These are phyloP conservation scores for Chrysosporium keratinophilum DNA, from an alignment of 2,329 filamentous ascomycete genomes.

Conservation along the genomic window DNA sequence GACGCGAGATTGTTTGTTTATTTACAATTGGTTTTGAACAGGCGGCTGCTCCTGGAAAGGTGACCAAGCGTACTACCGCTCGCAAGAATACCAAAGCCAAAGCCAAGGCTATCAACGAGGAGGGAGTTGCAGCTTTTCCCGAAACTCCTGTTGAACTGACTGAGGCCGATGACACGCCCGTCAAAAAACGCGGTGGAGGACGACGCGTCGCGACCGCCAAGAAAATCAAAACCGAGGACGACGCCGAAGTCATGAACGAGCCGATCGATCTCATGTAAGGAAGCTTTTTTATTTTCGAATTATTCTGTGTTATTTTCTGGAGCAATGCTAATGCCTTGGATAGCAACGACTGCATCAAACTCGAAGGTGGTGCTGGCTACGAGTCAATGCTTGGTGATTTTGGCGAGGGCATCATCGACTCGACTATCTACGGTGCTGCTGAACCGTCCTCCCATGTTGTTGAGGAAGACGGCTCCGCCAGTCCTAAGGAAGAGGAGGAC, in stretches of 20 bases:
- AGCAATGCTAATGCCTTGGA: neutral
- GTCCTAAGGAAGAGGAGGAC: neutral
- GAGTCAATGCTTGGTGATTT: conserved; percentile 8
- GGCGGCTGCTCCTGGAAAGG: conserved; percentile 13
- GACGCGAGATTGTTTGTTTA: too few species aligned
- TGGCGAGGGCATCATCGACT: conserved; percentile 13
- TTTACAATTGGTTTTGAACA: neutral
- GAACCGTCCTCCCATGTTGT: neutral
- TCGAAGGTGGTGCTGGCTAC: conserved; percentile 6
- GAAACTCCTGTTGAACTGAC: neutral
- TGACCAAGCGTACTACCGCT: conserved; percentile 13
- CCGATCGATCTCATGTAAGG: conserved; percentile 6
- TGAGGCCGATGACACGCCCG: neutral
- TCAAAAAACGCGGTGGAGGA: conserved; percentile 1
- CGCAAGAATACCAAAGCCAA: conserved; percentile 15
- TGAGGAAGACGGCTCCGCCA: neutral
- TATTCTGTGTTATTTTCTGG: neutral
- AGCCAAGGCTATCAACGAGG: conserved; percentile 9
- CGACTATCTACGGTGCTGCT: conserved; percentile 12
- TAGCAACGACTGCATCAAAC: conserved; percentile 7
- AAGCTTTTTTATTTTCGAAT: neutral
- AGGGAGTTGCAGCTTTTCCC: neutral
- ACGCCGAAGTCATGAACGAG: neutral
- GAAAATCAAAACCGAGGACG: conserved; percentile 2
- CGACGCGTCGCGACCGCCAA: conserved; percentile 1